Evolutionary conservation across 2,329 filamentous ascomycete genomes (phyloP), one percentile per base, ranked within the genome.

Genomic region (Fusarium irregulare): DNA sequence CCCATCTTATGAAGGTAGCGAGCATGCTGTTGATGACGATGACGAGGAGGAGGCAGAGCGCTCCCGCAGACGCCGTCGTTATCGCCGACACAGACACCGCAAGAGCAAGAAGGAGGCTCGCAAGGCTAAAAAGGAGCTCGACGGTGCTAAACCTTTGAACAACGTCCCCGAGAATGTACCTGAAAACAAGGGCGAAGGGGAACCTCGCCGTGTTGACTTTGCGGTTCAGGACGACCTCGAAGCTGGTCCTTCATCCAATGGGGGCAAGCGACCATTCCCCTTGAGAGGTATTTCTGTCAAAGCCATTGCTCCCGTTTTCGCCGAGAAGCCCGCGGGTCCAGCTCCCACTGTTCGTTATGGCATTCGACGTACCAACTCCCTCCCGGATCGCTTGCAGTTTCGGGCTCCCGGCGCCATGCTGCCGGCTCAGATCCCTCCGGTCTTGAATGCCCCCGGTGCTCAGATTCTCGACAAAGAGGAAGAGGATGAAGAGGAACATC

Each of bases 331-430:
- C 14, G 61, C 77, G 11, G 83, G 86, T 4, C 82, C 84, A 13
- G 83, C 88, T 45, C 87, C 88, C 8, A 84, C 86, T 30, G 85
- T 90, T 61, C 84, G 86, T 44, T 87, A 88, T 70, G 87, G 88
- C n/a, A 88, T 93, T 56, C 89, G 91, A 59, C 87, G 92, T 57
- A 92, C 92, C 21, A 93, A 88, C 76, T 94, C 92, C 1, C 84
- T 94, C 4, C 92, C 92, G 0, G 91, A 91, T 73, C 87, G 90
- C 20, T 84, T 93, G 11, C 78, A 82, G 23, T 71, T 82, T 34
- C 84, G 86, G 6, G 76, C 85, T 2, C 84, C 86, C 1, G 85
- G 86, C 8, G 81, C 82, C 32, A 81, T 87, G 80, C 77, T 86
- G 42, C 84, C 85, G 2, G 78, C 84, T 18, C 82, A 84, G 56